These are phyloP conservation scores for Ophiostoma piceae DNA, from an alignment of 2,329 filamentous ascomycete genomes.

Conservation along the genomic window DNA sequence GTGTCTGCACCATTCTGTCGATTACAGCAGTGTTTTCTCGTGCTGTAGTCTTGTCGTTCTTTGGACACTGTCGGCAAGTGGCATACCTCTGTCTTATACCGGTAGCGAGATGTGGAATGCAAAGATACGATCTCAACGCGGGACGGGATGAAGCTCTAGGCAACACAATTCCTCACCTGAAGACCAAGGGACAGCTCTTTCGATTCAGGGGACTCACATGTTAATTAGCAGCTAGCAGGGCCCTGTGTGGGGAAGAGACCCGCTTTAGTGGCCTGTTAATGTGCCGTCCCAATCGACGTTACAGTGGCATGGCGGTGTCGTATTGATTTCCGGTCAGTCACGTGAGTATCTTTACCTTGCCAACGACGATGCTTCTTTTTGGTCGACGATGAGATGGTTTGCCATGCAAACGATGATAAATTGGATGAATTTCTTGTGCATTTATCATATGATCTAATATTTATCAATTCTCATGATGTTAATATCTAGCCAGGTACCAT, in stretches of 20 bases:
- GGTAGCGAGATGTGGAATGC: not conserved
- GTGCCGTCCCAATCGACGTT: not conserved
- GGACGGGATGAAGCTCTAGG: not conserved
- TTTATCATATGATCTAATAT: too few species aligned
- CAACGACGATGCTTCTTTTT: not conserved
- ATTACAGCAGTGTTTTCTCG: not conserved
- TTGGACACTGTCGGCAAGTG: not conserved
- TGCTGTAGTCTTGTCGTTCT: not conserved
- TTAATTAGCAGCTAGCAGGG: not conserved
- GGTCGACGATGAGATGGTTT: too few species aligned
- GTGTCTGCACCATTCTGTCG: constrained; percentile 24
- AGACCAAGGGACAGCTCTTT: not conserved
- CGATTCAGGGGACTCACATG: constrained; percentile 10
- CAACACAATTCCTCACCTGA: not conserved
- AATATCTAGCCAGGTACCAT: too few species aligned
- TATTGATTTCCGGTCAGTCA: not conserved
- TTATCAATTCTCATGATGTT: too few species aligned
- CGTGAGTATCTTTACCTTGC: not conserved
- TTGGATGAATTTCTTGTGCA: too few species aligned
- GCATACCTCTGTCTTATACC: not conserved
- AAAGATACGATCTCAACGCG: not conserved
- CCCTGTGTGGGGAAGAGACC: not conserved
- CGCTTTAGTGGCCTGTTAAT: not conserved
- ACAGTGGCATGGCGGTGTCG: not conserved
- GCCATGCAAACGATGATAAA: not conserved